A percentile compares a stretch with the other conserved stretches of the same genome.
Conservation (phyloP, 106 monocot species). For the Apostasia shenzhenica region DNA sequence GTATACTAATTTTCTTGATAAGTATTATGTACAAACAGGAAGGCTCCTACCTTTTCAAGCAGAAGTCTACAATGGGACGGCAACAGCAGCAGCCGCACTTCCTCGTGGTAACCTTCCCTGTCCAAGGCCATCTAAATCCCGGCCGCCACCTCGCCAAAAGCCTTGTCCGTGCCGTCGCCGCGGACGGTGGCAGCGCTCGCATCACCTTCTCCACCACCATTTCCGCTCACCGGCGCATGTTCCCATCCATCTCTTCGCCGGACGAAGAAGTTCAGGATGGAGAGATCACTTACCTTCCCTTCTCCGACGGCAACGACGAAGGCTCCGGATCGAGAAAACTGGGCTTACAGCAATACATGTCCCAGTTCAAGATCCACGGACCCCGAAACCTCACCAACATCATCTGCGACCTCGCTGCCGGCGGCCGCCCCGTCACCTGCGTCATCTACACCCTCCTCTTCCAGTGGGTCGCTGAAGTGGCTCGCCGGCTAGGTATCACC, state of each 20-base stretch:
- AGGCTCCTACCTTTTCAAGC: no score
- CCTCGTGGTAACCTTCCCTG: conserved; percentile 4
- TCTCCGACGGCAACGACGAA: conserved; percentile 56
- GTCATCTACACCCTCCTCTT: conserved; percentile 39
- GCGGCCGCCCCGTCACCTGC: conserved; percentile 19
- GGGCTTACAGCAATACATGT: conserved; percentile 9
- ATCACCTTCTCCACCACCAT: conserved; percentile 8
- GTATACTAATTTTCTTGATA: no score
- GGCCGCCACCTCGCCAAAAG: conserved; percentile 8
- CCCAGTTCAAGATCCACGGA: conserved; percentile 6
- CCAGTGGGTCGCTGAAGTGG: conserved; percentile 42
- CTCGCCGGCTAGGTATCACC: conserved; percentile 19
- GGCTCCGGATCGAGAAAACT: conserved; percentile 3
- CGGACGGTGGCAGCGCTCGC: background rate
- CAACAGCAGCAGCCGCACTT: background rate
- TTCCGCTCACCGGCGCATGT: conserved; percentile 11
- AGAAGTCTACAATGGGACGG: no score
- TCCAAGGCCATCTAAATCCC: conserved; percentile 13
- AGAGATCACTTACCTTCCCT: conserved; percentile 31
- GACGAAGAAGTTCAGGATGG: background rate
- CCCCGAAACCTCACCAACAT: conserved; percentile 14
- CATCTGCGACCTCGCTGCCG: conserved; percentile 11
- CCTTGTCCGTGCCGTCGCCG: background rate
- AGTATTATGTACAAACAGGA: no score
- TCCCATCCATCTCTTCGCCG: background rate